Evolutionary conservation across 2,329 filamentous ascomycete species (phyloP), one percentile per base, ranked within the genome.

Genomic region (Dactylellina parvicollis): DNA sequence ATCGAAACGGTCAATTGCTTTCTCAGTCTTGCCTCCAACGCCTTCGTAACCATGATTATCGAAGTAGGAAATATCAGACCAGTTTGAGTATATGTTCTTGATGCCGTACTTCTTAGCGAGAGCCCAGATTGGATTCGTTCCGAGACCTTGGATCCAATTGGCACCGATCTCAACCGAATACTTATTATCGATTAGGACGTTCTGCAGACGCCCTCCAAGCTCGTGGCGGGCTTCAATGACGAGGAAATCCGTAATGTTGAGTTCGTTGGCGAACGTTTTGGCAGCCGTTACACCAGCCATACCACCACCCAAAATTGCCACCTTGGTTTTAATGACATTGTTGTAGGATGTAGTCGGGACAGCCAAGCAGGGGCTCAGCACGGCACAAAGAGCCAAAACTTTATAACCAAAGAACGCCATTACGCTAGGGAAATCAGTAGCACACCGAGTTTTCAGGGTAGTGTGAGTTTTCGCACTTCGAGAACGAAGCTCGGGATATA

Each of bases 271-370:
- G 4, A 90, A 79, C 2, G 87, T 83, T 82, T 90, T 87, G 20
- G 87, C 87, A 12, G 88, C 86, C 10, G 87, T 86, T 40, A 90
- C 86, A 4, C 88, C 88, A 0, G 87, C 84, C 60, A 87, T 85
- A 10, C 88, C 88, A 12, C 84, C 88, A 32, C 88, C 88, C 36
- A 84, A 79, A 26, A 84, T 80, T 4, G 80, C 81, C 4, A 83
- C 82, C 56, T 80, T 80, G 1, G 82, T 82, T 66, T 78, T 77
- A 32, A 76, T 7, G 20, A 50, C 46, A 50, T 50, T 50, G 7
- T 50, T 50, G 9, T 50, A 28, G 4, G 40, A 4, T 20, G 40
- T 7, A 18, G n/a, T 44, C n/a, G 40, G n/a, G 22, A 44, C 5
- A n/a, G 34, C 16, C 12, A 38, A n/a, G 34, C 16, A 38, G 4